Conservation (phyloP, 2,329 filamentous ascomycete species). For the Dothiorella sarmentorum region DNA sequence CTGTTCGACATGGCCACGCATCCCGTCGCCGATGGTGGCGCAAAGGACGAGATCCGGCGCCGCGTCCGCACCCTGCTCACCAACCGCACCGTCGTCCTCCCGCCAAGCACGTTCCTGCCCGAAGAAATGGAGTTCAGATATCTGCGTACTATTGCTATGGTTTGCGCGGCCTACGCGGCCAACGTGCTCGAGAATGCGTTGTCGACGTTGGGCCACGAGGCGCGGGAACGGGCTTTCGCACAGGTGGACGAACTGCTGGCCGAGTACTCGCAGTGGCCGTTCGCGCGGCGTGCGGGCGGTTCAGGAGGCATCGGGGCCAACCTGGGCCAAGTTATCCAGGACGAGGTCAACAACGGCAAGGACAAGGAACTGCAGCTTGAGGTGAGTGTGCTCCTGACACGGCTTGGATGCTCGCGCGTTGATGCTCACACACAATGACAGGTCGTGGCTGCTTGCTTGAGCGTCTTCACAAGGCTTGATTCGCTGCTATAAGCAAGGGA, state of each 20-base stretch:
- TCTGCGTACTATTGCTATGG: conserved; percentile 87
- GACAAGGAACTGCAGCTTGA: conserved; percentile 96
- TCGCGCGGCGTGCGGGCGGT: conserved; percentile 73
- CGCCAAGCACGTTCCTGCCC: conserved; percentile 81
- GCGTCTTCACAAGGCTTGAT: conserved; percentile 95
- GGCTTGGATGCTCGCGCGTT: background rate
- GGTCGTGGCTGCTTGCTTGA: conserved; percentile 90
- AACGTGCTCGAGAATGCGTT: conserved; percentile 98
- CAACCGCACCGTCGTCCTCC: conserved; percentile 88
- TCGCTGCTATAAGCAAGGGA: conserved; percentile 70
- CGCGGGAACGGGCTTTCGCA: conserved; percentile 88
- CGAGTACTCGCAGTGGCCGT: conserved; percentile 97
- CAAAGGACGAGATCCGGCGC: conserved; percentile 94
- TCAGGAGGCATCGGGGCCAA: conserved; percentile 88
- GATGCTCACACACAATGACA: conserved; percentile 35
- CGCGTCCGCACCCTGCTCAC: conserved; percentile 90
- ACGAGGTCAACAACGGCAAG: conserved; percentile 82
- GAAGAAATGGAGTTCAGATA: conserved; percentile 94
- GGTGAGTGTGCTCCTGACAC: conserved; percentile 51
- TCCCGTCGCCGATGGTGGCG: conserved; percentile 90
- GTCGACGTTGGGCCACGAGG: conserved; percentile 87
- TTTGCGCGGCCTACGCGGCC: conserved; percentile 95
- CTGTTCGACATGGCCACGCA: conserved; percentile 99
- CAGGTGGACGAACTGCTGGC: conserved; percentile 95
- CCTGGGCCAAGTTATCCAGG: conserved; percentile 77